Evolutionary conservation across 352 stramenopile genomes (phyloP), one percentile per base, ranked within the genome.

Genomic region (Halophytophthora batemanensis): DNA sequence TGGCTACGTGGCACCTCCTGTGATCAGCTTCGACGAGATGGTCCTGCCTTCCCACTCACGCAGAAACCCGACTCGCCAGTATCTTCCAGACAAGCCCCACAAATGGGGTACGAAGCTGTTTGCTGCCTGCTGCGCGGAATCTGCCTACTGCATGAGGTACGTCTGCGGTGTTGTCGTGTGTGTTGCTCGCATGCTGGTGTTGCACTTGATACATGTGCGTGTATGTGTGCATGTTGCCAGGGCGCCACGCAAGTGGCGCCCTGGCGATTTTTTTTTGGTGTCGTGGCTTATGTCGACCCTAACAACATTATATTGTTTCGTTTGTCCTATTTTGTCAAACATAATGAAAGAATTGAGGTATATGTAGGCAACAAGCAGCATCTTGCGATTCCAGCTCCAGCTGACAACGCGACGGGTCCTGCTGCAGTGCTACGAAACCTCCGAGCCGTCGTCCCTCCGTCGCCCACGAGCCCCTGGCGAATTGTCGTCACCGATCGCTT

Each of bases 51-150:
- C 38, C 1, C 12, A 38, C 12, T 50, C 36, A 17, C 25, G 36
- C 5, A 41, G 53, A 45, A 61, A 61, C n/a, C 23, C 21, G 3
- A 54, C 45, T 4, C 12, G 31, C 2, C 18, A 46, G 29, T 60
- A 49, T 15, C 25, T 53, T 11, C 53, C 53, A 14, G 44, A 60
- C 25, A 61, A 61, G 18, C 45, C 53, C 17, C 53, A 61, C 35
- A 61, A 55, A 13, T 55, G 53, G 38, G 53, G 45, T 10, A 53
- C 45, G 17, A 60, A 60, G 53, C 37, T 60, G 3, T 50, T 50
- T 36, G 47, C 45, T 6, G 48, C 53, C 0, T 40, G 38, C n/a
- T 61, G 53, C 23, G 38, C 53, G 2, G 31, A 53, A 14, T 54
- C 38, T 14, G 37, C 45, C 8, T 61, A 54, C 28, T 54, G 37